Conservation (phyloP, 495 filamentous ascomycete species). For the Aspergillus campestris region DNA sequence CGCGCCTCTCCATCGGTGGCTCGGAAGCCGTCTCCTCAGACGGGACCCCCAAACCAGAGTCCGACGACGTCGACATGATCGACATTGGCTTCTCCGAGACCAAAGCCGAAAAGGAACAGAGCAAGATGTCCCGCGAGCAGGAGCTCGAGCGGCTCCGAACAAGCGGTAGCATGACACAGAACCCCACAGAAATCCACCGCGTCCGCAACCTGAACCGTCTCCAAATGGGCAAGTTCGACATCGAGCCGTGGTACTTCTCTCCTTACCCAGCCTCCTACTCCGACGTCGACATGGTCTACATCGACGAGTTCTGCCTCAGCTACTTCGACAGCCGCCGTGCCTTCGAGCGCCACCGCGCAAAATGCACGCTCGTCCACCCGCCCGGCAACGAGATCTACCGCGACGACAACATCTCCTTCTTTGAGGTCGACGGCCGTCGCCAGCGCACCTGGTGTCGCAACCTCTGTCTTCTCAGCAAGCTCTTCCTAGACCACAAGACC, state of each 20-base stretch:
- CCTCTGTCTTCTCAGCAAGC: constrained; percentile 84
- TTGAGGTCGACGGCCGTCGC: constrained; percentile 92
- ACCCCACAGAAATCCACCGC: constrained; percentile 91
- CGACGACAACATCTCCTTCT: constrained; percentile 89
- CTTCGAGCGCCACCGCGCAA: constrained; percentile 76
- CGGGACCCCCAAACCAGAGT: constrained; percentile 48
- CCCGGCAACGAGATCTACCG: constrained; percentile 98
- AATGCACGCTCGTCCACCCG: constrained; percentile 87
- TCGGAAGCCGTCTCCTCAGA: constrained; percentile 43
- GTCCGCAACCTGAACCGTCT: constrained; percentile 88
- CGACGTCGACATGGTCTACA: constrained; percentile 81
- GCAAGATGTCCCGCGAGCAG: constrained; percentile 70
- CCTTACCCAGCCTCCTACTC: constrained; percentile 86
- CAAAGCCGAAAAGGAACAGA: constrained; percentile 38
- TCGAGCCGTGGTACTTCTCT: constrained; percentile 98
- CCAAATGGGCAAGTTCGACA: constrained; percentile 85
- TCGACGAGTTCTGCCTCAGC: constrained; percentile 93
- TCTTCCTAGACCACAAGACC: constrained; percentile 98
- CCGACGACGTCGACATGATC: constrained; percentile 56
- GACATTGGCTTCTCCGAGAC: constrained; percentile 46
- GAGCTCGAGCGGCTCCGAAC: constrained; percentile 94
- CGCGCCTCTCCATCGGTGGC: constrained; percentile 30
- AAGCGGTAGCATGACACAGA: constrained; percentile 95
- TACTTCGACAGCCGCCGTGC: constrained; percentile 75
- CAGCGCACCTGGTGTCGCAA: constrained; percentile 97